Conservation (phyloP, 2,329 filamentous ascomycete species). For the Byssochlamys sp. region DNA sequence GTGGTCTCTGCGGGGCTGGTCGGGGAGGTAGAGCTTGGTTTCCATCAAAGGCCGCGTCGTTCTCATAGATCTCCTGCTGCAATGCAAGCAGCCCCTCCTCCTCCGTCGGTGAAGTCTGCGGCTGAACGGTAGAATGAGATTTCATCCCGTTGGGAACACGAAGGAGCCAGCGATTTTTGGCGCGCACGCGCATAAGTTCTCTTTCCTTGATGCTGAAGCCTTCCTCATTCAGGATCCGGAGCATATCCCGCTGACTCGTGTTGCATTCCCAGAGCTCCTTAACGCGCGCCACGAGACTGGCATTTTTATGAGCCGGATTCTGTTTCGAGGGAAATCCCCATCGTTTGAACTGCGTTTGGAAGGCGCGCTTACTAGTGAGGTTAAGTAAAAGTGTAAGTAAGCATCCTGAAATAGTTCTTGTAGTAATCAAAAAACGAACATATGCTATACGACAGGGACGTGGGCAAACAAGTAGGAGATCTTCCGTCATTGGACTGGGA, state of each 20-base stretch:
- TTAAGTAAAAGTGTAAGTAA: background rate
- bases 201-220: conserved; percentile 64
- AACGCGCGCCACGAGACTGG: conserved; percentile 56
- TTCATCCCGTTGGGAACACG: conserved; percentile 53
- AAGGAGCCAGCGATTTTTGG: conserved; percentile 59
- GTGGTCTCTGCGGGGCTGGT: conserved; percentile 9
- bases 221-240: conserved; percentile 58
- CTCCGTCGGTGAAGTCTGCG: conserved; percentile 18
- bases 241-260: conserved; percentile 62
- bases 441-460: background rate
- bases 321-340: conserved; percentile 73
- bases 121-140: conserved; percentile 23
- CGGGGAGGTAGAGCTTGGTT: conserved; percentile 16
- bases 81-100: conserved; percentile 30
- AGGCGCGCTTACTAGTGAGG: conserved; percentile 58
- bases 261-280: conserved; percentile 72
- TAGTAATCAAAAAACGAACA: background rate
- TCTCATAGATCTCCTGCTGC: conserved; percentile 31
- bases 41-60: conserved; percentile 20
- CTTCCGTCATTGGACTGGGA: background rate
- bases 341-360: conserved; percentile 64
- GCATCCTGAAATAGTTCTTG: background rate
- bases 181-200: conserved; percentile 60
- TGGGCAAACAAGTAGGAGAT: background rate
- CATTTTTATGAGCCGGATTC: conserved; percentile 61